phyloP scores from a whole-genome alignment of 2,329 filamentous ascomycete genomes.

The Zymoseptoria brevis region DNA sequence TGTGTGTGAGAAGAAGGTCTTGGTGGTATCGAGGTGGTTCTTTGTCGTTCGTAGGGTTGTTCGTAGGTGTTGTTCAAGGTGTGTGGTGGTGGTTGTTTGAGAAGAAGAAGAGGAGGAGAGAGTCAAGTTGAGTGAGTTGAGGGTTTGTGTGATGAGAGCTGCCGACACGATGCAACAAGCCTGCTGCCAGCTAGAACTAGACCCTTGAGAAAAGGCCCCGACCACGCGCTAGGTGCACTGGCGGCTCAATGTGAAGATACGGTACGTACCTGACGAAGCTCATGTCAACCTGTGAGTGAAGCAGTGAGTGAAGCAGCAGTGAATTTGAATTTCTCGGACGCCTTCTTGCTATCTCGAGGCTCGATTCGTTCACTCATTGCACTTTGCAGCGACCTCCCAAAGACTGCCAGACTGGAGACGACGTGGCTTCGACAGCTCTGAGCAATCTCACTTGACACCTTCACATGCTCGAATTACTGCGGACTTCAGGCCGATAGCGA shows the following conservation, averaged over 20 bases:
- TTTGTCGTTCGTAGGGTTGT: slow-evolving; percentile 1
- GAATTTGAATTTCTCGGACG: background rate
- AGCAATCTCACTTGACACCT: background rate
- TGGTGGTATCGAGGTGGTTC: slow-evolving; percentile 22
- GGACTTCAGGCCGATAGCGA: background rate
- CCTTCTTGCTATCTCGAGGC: background rate
- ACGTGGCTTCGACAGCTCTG: background rate
- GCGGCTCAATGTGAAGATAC: background rate
- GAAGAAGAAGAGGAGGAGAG: background rate
- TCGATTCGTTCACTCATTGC: too few species aligned
- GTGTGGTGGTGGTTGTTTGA: background rate
- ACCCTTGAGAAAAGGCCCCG: background rate
- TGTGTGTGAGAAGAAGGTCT: background rate
- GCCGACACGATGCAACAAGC: too few species aligned
- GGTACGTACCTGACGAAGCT: background rate
- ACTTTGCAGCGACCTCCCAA: too few species aligned
- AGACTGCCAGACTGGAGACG: background rate
- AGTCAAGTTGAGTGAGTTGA: background rate
- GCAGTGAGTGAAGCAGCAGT: background rate
- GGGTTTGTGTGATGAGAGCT: background rate
- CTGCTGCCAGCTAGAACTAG: background rate
- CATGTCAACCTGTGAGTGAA: background rate
- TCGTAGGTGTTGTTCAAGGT: background rate
- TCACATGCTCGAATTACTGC: background rate
- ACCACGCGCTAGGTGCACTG: background rate